Evolutionary conservation across 176 grass and related monocot genomes (phyloP), one percentile per base, ranked within the genome.

Genomic region (Bromus sterilis): DNA sequence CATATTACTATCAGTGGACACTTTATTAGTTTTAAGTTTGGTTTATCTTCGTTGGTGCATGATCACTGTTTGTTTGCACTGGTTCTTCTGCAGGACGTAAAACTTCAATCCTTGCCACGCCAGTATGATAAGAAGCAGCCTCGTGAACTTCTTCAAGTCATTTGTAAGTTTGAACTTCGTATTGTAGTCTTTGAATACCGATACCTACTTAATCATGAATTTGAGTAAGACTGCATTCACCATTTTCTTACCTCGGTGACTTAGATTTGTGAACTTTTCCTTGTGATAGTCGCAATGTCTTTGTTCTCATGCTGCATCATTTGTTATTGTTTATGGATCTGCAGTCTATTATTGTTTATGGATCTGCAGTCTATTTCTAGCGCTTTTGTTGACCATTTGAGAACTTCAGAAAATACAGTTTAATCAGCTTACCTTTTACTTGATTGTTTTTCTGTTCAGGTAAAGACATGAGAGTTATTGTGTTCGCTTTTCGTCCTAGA

Each of bases 391-490:
- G 8, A 23, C 20, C 63, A 59, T 75, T 58, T 81, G 12, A 60
- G 31, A 61, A 9, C 4, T 8, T 34, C 41, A 56, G 6, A 23
- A 56, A 42, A 80, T 68, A 11, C 28, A 84, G 39, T 40, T 60
- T 81, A 62, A 29, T 76, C 65, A 78, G 30, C 12, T 72, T 86
- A 24, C 35, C 8, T 85, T 49, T 78, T 66, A 75, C 64, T 56
- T 80, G 70, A 65, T 49, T 29, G 8, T 80, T 73, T 72, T 40
- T 62, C 66, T 80, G 63, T 75, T 64, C 77, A 98, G 96, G 96
- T 79, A 98, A 98, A 91, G 96, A 98, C 78, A 95, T 95, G 96
- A 90, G 96, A 84, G 79, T 89, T 55, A 85, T 93, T 56, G 82
- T 94, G 56, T 95, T 95, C 2, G 84, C 80, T 77, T 98, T 98